phyloP scores from a whole-genome alignment of 148 eudicot species.

The Linanthus parryae region DNA sequence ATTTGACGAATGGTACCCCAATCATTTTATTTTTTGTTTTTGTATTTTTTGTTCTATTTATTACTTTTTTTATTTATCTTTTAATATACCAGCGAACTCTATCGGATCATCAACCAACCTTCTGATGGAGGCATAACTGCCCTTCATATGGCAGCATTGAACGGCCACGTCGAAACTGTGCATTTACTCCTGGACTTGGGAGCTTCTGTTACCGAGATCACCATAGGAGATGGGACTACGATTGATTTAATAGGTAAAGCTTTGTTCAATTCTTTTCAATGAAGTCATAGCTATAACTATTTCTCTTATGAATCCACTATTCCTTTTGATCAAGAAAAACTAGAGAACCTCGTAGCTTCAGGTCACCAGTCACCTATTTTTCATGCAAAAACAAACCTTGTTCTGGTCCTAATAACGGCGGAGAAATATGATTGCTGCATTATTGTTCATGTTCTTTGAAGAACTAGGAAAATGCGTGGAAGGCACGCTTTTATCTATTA shows the following conservation, averaged over 20 bases:
- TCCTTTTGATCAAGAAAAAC: too few species aligned
- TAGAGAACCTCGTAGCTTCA: too few species aligned
- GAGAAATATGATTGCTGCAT: too few species aligned
- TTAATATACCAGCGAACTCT: constrained; percentile 41
- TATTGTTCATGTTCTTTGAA: too few species aligned
- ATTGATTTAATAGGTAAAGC: constrained; percentile 74
- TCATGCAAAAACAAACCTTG: too few species aligned
- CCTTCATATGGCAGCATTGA: constrained; percentile 97
- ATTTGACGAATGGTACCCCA: constrained; percentile 48
- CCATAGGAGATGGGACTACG: constrained; percentile 87
- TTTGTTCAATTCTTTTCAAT: background rate
- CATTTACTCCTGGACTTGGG: constrained; percentile 80
- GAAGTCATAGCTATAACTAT: background rate
- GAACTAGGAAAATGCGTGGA: too few species aligned
- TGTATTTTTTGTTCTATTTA: background rate
- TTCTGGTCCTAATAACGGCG: too few species aligned
- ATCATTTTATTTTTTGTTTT: background rate
- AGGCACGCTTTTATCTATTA: too few species aligned
- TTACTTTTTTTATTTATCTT: constrained; percentile 4
- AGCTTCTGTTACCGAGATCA: constrained; percentile 60
- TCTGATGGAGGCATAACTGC: constrained; percentile 96
- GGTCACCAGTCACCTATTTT: too few species aligned
- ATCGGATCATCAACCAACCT: constrained; percentile 61
- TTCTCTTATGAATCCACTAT: too few species aligned
- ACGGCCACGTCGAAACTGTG: constrained; percentile 75